Base-by-base conservation (phyloP, 331 rosid genomes). In the Ulmus americana region DNA sequence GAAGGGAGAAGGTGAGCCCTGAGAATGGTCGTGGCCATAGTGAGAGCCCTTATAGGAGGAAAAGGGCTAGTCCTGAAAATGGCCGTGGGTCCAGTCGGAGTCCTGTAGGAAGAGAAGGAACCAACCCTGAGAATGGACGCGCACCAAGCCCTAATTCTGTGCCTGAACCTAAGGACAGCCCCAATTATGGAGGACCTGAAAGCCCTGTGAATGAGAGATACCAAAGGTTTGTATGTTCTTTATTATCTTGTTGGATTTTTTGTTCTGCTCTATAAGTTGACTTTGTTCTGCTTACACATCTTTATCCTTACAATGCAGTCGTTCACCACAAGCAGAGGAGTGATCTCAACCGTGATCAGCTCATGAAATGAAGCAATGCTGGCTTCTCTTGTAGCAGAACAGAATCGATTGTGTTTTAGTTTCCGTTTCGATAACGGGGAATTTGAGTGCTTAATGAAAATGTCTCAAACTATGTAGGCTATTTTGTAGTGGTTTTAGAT, bases 141-240 rank as follows among this genome's bases (percentile, higher is more conserved):
- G 82, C 56, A 45, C 77, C 76, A 14, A 84, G 83, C 71, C 86
- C 77, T 28, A 76, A 61, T 74, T 44, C 82, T 28, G 52, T 59
- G 38, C 72, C 72, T 0, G 80, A 80, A 42, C 42, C 65, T 16
- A 70, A 70, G 60, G 83, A 75, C 18, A 77, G 83, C 62, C 85
- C 88, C 38, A 71, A 61, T 52, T 74, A 74, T 66, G 77, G 74
- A 45, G 97, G 87, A 43, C 81, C 90, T 40, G 96, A 85, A 57
- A 94, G 97, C 76, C 97, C 99, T 18, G 66, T 78, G 86, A 70
- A 71, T 59, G 96, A 79, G 76, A 79, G 95, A 74, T 82, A 84
- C 14, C 80, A 13, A 82, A 94, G 99, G 99, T 90, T 67, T 62
- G 84, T 65, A 45, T 6, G 38, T 6, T 42, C 13, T 53, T 53